These are phyloP conservation scores for Suillus discolor DNA, from an alignment of 768 basidiomycete genomes.

Conservation along the genomic window DNA sequence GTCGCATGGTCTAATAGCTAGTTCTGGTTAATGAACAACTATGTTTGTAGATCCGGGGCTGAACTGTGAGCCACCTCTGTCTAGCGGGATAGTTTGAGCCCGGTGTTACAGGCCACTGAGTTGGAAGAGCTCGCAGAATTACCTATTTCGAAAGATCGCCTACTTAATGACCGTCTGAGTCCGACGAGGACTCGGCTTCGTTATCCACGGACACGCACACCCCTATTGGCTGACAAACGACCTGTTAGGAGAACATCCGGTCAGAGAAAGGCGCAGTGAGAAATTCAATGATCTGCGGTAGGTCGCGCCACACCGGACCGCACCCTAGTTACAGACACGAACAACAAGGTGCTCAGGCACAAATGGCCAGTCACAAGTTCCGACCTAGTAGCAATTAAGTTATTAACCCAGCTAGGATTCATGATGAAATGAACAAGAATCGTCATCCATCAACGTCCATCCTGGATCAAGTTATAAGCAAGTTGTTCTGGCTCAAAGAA, in stretches of 20 bases:
- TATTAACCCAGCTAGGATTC: neutral
- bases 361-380: neutral
- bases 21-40: neutral
- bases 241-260: neutral
- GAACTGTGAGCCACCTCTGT: slow-evolving; percentile 4
- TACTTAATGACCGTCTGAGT: neutral
- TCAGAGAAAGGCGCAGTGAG: neutral
- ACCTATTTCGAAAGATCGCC: neutral
- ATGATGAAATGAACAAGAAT: neutral
- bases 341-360: neutral
- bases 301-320: neutral
- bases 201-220: neutral
- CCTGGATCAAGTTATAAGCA: neutral
- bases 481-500: neutral
- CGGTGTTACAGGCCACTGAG: neutral
- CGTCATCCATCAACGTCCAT: neutral
- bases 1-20: neutral
- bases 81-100: neutral
- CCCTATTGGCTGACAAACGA: neutral
- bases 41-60: slow-evolving; percentile 1
- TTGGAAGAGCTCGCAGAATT: neutral
- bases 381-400: neutral
- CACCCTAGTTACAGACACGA: neutral
- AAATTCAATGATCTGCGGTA: neutral
- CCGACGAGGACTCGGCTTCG: neutral